phyloP scores from a whole-genome alignment of 2,329 filamentous ascomycete species.

The Metarhizium sp. region DNA sequence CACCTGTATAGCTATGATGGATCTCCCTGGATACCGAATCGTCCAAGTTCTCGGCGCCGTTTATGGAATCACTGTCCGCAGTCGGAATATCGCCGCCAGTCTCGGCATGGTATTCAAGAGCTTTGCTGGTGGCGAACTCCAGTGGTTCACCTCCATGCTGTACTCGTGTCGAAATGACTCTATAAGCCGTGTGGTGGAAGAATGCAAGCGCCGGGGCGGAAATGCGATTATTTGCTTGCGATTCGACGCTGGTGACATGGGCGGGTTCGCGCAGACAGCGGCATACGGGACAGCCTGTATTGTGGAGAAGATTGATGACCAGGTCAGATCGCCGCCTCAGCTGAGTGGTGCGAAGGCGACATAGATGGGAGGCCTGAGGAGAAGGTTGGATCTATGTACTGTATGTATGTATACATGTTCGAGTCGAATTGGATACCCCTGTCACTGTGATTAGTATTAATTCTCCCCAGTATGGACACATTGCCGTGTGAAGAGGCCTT shows the following conservation, averaged over 20 bases:
- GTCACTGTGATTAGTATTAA: too few species aligned
- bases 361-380: background rate
- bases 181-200: constrained; percentile 43
- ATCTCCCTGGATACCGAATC: constrained; percentile 51
- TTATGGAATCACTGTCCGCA: constrained; percentile 47
- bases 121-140: constrained; percentile 48
- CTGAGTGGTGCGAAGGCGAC: constrained; percentile 6
- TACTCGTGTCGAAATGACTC: constrained; percentile 51
- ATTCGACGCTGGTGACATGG: constrained; percentile 47
- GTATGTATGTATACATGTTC: background rate
- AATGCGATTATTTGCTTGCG: constrained; percentile 51
- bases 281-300: constrained; percentile 51
- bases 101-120: constrained; percentile 48
- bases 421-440: too few species aligned
- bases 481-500: too few species aligned
- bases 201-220: constrained; percentile 47
- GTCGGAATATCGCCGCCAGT: constrained; percentile 48
- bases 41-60: constrained; percentile 48
- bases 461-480: too few species aligned
- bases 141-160: constrained; percentile 49
- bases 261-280: constrained; percentile 47
- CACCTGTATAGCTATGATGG: constrained; percentile 41
- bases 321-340: constrained; percentile 16
- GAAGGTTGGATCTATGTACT: too few species aligned
- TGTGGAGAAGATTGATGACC: constrained; percentile 43